Base-by-base conservation (phyloP, 2,329 filamentous ascomycete species). In the Chaetomiaceae sp. region DNA sequence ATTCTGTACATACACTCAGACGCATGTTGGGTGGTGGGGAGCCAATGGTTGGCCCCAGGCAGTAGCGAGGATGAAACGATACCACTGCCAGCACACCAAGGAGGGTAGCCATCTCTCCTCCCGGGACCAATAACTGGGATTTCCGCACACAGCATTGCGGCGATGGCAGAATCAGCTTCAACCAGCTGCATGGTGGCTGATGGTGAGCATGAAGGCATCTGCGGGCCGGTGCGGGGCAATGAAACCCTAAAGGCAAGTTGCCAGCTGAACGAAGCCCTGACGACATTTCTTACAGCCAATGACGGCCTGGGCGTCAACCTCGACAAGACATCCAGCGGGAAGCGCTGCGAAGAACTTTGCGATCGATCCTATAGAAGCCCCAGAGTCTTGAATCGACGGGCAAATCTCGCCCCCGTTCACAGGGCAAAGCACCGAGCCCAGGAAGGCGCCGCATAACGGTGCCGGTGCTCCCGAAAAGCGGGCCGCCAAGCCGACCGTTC, bases 31-130 rank as follows among this genome's bases (percentile, higher is more conserved):
- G n/a, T 50, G 42, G n/a, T 16, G 31, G 27, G 16, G 34, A 53
- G 45, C 60, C 60, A 61, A 61, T 61, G 16, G 44, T 40, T 40
- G 7, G 27, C n/a, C 50, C 19, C 30, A n/a, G 14, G 10, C 14
- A n/a, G 12, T 14, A 37, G 27, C 30, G 37, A 38, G 49, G 41
- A 57, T 61, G 59, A 61, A 62, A 62, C 58, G 19, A 16, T 45
- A 35, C 44, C 37, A 33, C 45, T 59, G 58, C 59, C 60, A 61
- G 34, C 60, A 51, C 59, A 61, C 50, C 60, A 62, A 58, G 59
- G 54, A 59, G 59, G 59, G 59, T 48, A 55, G 48, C 46, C 52
- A 37, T 51, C 35, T 38, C 20, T 30, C 38, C 14, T 12, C 5
- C 30, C 25, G 31, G 31, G 41, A 41, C 30, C 49, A 46, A 47